phyloP scores from a whole-genome alignment of 306 rosid species.

The Fragaria nilgerrensis region DNA sequence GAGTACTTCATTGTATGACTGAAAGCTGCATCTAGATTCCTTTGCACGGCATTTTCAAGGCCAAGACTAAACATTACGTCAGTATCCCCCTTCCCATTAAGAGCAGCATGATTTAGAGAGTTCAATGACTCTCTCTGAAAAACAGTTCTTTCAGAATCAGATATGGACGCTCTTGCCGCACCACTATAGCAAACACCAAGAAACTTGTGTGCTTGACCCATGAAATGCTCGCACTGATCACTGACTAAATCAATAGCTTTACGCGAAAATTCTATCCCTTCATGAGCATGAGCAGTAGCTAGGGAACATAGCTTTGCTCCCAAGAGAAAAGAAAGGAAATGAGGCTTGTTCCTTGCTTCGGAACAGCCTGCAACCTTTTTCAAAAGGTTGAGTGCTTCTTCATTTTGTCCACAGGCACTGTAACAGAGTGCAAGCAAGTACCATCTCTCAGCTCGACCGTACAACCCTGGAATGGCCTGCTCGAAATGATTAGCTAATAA shows the following conservation, averaged over 20 bases:
- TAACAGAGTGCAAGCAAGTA: constrained; percentile 91
- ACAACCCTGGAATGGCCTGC: constrained; percentile 75
- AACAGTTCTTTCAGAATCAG: constrained; percentile 66
- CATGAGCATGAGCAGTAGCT: constrained; percentile 46
- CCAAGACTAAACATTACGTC: constrained; percentile 65
- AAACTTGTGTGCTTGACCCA: constrained; percentile 50
- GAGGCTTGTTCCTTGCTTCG: constrained; percentile 54
- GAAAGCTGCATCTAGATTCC: constrained; percentile 69
- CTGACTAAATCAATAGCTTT: constrained; percentile 46
- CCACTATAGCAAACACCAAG: constrained; percentile 75
- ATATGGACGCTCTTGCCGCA: constrained; percentile 68
- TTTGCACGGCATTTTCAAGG: constrained; percentile 74
- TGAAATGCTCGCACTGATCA: constrained; percentile 54
- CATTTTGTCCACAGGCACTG: constrained; percentile 66
- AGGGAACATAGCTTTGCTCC: constrained; percentile 73
- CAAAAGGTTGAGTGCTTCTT: constrained; percentile 71
- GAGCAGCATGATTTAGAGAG: constrained; percentile 48
- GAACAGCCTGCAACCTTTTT: constrained; percentile 72
- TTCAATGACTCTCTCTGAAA: constrained; percentile 68
- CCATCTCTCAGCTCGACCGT: constrained; percentile 71
- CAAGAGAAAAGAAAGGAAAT: constrained; percentile 62
- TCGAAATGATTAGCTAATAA: constrained; percentile 67
- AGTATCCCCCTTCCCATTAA: constrained; percentile 39
- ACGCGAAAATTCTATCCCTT: constrained; percentile 55
- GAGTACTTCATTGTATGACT: constrained; percentile 55